Evolutionary conservation across 148 eudicot species (phyloP).

Genomic region (Spergularia marina): DNA sequence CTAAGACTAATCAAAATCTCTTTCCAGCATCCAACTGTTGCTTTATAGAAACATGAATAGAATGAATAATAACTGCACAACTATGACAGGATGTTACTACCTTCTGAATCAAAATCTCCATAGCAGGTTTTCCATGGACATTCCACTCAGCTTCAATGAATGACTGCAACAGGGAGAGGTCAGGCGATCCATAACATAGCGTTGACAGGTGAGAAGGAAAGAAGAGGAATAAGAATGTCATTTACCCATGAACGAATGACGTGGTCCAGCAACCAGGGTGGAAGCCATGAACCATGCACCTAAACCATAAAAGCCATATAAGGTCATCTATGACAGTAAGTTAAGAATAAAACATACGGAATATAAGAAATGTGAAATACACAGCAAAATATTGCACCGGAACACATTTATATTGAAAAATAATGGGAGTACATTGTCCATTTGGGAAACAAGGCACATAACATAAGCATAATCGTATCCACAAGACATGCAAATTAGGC

Average conservation of each 20-base stretch:
- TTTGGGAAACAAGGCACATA: too few species aligned
- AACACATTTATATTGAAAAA: too few species aligned
- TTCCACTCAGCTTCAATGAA: slow-evolving; percentile 64
- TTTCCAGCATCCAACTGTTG: not conserved
- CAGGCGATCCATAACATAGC: not conserved
- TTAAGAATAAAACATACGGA: not conserved
- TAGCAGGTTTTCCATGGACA: slow-evolving; percentile 75
- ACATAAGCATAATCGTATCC: too few species aligned
- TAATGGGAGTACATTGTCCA: too few species aligned
- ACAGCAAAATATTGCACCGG: not conserved
- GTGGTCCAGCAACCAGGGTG: slow-evolving; percentile 79
- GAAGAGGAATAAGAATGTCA: slow-evolving; percentile 3
- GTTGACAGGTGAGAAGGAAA: not conserved
- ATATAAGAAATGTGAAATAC: too few species aligned
- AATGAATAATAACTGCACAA: not conserved
- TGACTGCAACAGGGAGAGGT: slow-evolving; percentile 38
- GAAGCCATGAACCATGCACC: slow-evolving; percentile 95
- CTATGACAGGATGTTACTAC: slow-evolving; percentile 30
- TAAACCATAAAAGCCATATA: slow-evolving; percentile 28
- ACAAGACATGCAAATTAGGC: too few species aligned
- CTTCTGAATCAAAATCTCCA: slow-evolving; percentile 60
- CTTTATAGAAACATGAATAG: not conserved
- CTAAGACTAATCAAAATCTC: not conserved
- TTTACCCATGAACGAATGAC: slow-evolving; percentile 50
- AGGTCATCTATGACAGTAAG: slow-evolving; percentile 14